phyloP scores from a whole-genome alignment of 768 basidiomycete genomes.

The Phanerodontia chrysosporium region DNA sequence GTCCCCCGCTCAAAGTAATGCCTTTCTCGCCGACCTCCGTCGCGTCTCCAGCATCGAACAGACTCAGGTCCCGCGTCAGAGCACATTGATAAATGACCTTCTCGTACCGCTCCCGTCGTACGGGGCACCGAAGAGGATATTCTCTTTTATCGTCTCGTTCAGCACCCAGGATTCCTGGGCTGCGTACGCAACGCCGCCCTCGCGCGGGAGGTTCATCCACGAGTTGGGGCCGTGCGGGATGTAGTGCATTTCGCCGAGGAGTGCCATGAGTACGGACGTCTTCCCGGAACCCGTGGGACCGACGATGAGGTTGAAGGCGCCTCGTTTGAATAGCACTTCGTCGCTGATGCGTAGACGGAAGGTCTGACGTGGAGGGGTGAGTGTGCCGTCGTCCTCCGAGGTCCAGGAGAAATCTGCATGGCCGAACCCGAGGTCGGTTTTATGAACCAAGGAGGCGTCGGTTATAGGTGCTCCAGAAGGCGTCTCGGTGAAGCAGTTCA shows the following conservation, averaged over 20 bases:
- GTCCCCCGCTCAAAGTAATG: conserved; percentile 42
- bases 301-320: conserved; percentile 22
- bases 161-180: conserved; percentile 84
- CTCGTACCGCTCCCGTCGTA: conserved; percentile 41
- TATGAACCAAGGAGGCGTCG: conserved; percentile 11
- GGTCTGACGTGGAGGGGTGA: conserved; percentile 36
- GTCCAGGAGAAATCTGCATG: conserved; percentile 58
- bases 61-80: conserved; percentile 40
- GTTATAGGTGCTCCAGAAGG: conserved; percentile 3
- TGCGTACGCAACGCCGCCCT: conserved; percentile 68
- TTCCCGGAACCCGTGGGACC: conserved; percentile 25
- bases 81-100: conserved; percentile 36
- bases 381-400: conserved; percentile 25
- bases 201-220: conserved; percentile 67
- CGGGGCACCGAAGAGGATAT: conserved; percentile 44
- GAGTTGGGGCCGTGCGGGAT: conserved; percentile 45
- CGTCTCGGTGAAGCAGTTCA: conserved; percentile 36
- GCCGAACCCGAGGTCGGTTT: conserved; percentile 44
- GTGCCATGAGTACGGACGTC: conserved; percentile 20
- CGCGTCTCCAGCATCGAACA: conserved; percentile 46
- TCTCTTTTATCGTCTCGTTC: conserved; percentile 66
- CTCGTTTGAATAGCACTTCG: conserved; percentile 22
- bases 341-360: conserved; percentile 20
- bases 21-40: conserved; percentile 63
- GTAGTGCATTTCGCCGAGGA: conserved; percentile 58